Evolutionary conservation across 768 basidiomycete genomes (phyloP).

Genomic region (Naganishia kalamii): DNA sequence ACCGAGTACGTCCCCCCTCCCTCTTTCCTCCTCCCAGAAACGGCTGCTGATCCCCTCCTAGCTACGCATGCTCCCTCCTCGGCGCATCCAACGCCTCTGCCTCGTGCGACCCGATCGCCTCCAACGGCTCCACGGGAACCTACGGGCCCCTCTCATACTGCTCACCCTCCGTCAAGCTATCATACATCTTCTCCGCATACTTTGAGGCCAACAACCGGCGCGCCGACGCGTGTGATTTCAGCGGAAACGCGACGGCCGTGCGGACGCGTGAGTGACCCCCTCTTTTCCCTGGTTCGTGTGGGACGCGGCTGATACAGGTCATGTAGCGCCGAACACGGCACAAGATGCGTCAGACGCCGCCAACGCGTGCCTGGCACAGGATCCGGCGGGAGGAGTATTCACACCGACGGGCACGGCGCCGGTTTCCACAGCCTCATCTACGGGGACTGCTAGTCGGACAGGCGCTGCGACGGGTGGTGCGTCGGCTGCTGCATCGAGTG

Average conservation of each 20-base stretch:
- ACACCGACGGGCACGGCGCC: background rate
- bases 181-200: constrained; percentile 73
- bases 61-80: constrained; percentile 65
- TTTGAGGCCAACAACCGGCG: constrained; percentile 62
- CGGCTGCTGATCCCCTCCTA: constrained; percentile 54
- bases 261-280: constrained; percentile 32
- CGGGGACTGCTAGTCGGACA: background rate
- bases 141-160: constrained; percentile 74
- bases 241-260: constrained; percentile 70
- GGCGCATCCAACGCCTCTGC: constrained; percentile 55
- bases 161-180: constrained; percentile 74
- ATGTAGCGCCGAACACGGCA: constrained; percentile 40
- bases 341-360: constrained; percentile 42
- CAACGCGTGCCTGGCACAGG: constrained; percentile 35
- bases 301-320: background rate
- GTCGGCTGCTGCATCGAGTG: background rate
- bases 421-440: constrained; percentile 3
- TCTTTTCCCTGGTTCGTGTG: background rate
- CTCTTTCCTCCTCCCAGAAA: constrained; percentile 40
- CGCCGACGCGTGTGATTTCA: constrained; percentile 65
- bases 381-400: constrained; percentile 36
- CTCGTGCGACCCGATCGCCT: constrained; percentile 62
- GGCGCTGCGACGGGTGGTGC: background rate
- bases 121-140: constrained; percentile 63
- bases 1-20: constrained; percentile 36